Percentiles rank a stretch among this genome's conserved stretches.
phyloP scores from a whole-genome alignment of 2,329 filamentous ascomycete genomes.

The Colletotrichum simmondsii region DNA sequence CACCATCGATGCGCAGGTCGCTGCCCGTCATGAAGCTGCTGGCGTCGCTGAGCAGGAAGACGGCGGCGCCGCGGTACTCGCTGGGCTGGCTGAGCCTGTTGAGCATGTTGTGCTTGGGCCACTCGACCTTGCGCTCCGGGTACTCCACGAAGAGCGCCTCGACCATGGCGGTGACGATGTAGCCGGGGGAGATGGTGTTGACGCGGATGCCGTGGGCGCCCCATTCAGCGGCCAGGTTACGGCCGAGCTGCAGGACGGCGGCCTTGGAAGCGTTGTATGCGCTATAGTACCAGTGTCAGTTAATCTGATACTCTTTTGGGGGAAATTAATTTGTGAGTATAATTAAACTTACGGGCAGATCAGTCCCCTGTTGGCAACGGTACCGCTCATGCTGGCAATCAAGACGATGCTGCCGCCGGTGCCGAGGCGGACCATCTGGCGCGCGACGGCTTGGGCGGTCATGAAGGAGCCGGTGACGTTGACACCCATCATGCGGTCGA shows the following conservation, averaged over 20 bases:
- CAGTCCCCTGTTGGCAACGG: slow-evolving; percentile 71
- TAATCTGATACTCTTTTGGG: no score
- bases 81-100: slow-evolving; percentile 73
- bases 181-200: slow-evolving; percentile 84
- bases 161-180: slow-evolving; percentile 87
- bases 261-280: slow-evolving; percentile 84
- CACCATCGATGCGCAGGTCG: slow-evolving; percentile 77
- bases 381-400: slow-evolving; percentile 78
- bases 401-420: slow-evolving; percentile 71
- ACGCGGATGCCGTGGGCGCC: slow-evolving; percentile 78
- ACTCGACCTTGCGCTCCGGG: slow-evolving; percentile 74
- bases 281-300: slow-evolving; percentile 52
- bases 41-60: slow-evolving; percentile 51
- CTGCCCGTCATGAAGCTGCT: slow-evolving; percentile 57
- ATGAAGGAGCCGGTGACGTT: slow-evolving; percentile 89
- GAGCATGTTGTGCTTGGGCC: slow-evolving; percentile 90
- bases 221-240: slow-evolving; percentile 80
- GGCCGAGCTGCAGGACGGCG: slow-evolving; percentile 76
- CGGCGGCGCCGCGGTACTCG: slow-evolving; percentile 77
- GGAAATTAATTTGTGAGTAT: no score
- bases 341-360: slow-evolving; percentile 63
- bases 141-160: slow-evolving; percentile 80
- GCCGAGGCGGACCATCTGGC: slow-evolving; percentile 73
- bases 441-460: slow-evolving; percentile 89
- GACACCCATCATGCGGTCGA: slow-evolving; percentile 82